phyloP scores from a whole-genome alignment of 140 eudicot species.

The Senecio squalidus region DNA sequence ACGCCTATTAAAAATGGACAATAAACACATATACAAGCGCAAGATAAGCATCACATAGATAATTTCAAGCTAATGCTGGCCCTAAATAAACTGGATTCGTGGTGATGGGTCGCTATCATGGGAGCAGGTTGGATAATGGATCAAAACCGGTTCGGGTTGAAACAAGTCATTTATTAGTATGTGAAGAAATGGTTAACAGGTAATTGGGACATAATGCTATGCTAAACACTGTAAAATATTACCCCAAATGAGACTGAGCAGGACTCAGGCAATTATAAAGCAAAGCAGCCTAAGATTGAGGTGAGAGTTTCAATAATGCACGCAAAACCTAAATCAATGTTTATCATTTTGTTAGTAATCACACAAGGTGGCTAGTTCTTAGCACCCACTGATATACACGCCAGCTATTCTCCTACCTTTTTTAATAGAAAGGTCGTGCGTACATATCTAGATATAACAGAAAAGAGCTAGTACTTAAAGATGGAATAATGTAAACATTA shows the following conservation, averaged over 20 bases:
- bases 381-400: background rate
- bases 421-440: background rate
- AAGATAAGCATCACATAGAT: background rate
- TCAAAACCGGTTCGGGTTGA: background rate
- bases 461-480: conserved; percentile 6
- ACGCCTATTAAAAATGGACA: background rate
- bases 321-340: background rate
- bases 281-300: background rate
- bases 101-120: background rate
- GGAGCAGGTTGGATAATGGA: background rate
- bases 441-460: background rate
- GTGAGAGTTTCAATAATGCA: background rate
- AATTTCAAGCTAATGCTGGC: background rate
- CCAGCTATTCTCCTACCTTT: no score
- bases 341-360: background rate
- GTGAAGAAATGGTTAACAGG: no score
- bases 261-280: background rate
- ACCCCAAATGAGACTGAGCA: background rate
- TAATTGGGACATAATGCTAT: no score
- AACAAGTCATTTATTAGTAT: background rate
- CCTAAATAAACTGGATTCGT: background rate
- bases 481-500: conserved; percentile 2
- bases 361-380: conserved; percentile 7
- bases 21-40: background rate
- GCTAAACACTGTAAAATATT: background rate